These are phyloP conservation scores for Alternaria tenuissima DNA, from an alignment of 2,329 filamentous ascomycete genomes.

Conservation along the genomic window DNA sequence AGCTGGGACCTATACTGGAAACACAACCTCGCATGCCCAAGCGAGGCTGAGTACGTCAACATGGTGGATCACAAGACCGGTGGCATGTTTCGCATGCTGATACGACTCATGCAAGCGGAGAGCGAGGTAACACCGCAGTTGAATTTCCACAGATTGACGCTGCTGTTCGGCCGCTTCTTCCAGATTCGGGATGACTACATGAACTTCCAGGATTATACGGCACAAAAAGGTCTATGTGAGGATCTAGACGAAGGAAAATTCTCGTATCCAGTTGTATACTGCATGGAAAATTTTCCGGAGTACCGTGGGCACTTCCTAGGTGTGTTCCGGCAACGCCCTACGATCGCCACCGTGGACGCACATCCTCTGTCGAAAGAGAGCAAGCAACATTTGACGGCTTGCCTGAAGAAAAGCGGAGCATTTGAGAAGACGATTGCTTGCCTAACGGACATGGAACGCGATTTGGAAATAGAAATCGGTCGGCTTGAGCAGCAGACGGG, in stretches of 20 bases:
- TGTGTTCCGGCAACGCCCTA: conserved; percentile 3
- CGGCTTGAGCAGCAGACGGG: conserved; percentile 1
- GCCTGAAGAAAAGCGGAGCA: conserved; percentile 3
- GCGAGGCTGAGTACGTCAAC: neutral
- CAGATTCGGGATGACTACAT: conserved; percentile 1
- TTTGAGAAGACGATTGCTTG: conserved; percentile 5
- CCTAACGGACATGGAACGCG: conserved; percentile 3
- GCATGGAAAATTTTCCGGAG: conserved; percentile 1
- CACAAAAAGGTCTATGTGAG: neutral
- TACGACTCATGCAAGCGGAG: neutral
- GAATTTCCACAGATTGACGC: neutral
- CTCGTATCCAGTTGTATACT: neutral
- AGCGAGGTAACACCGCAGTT: neutral
- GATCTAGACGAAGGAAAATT: neutral
- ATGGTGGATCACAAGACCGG: conserved; percentile 7
- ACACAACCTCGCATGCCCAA: neutral
- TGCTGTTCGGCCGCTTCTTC: neutral
- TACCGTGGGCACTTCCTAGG: conserved; percentile 5
- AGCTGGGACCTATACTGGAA: neutral
- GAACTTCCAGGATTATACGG: neutral
- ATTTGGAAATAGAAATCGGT: neutral
- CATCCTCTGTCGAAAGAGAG: neutral
- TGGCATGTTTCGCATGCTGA: neutral
- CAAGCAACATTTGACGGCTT: conserved; percentile 1
- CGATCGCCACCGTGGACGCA: neutral